A percentile compares a stretch with the other conserved stretches of the same genome.
These are phyloP conservation scores for Xylariales sp. DNA, from an alignment of 2,329 filamentous ascomycete species.

Conservation along the genomic window DNA sequence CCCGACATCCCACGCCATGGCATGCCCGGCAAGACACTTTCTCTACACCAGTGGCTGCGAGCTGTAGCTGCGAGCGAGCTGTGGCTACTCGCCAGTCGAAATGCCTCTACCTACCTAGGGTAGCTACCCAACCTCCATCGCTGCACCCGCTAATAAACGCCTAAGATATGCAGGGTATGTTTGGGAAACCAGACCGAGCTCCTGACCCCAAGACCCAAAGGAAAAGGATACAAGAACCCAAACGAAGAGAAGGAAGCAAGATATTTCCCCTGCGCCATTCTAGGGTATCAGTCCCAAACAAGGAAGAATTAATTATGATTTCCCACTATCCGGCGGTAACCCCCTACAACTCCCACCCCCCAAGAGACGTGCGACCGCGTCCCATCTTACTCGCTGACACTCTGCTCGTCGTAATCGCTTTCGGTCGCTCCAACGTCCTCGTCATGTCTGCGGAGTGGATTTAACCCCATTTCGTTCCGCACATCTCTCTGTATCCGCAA, in stretches of 20 bases:
- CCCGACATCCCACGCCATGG: background rate
- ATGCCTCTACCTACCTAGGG: background rate
- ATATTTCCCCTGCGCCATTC: slow-evolving; percentile 42
- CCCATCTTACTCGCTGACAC: slow-evolving; percentile 45
- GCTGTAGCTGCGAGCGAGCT: slow-evolving; percentile 21
- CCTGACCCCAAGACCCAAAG: slow-evolving; percentile 8
- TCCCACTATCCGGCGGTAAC: slow-evolving; percentile 16
- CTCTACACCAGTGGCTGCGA: slow-evolving; percentile 2
- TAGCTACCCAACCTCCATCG: background rate
- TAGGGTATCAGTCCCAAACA: slow-evolving; percentile 41
- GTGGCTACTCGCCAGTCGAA: slow-evolving; percentile 6
- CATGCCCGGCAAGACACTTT: background rate
- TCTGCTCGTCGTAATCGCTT: slow-evolving; percentile 45
- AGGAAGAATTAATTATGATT: slow-evolving; percentile 32
- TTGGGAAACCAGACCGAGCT: slow-evolving; percentile 25
- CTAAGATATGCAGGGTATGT: slow-evolving; percentile 37
- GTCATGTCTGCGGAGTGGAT: slow-evolving; percentile 36
- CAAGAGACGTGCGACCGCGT: background rate
- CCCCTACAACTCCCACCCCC: background rate
- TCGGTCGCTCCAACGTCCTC: slow-evolving; percentile 39
- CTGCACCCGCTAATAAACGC: slow-evolving; percentile 32
- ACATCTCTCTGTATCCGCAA: slow-evolving; percentile 86
- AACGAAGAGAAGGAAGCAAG: slow-evolving; percentile 18
- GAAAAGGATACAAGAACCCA: slow-evolving; percentile 15
- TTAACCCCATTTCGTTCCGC: slow-evolving; percentile 62